Evolutionary conservation across 2,329 filamentous ascomycete genomes (phyloP), one percentile per base, ranked within the genome.

Genomic region (Exophiala sp.): DNA sequence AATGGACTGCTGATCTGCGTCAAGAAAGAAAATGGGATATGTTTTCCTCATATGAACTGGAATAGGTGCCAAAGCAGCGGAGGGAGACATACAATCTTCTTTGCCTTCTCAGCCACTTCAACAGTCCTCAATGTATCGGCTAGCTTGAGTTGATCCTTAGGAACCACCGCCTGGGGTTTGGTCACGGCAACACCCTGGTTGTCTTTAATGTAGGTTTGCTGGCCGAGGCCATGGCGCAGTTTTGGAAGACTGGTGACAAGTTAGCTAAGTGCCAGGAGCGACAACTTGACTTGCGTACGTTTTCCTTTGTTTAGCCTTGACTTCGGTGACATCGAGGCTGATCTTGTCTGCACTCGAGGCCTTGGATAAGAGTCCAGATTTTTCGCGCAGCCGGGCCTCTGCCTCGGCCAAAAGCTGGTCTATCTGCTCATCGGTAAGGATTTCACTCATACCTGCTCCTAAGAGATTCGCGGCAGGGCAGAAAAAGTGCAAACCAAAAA

Each of bases 1-100:
- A 76, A 91, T 86, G 86, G 79, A 77, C 77, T 77, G 76, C 70
- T 66, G 66, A 74, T 81, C 82, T 79, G 81, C 85, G 77, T 89
- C 85, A 85, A 85, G 79, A 64, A 70, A 66, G 68, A 68, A 70
- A 69, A 79, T 83, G 79, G 82, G 79, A 81, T 75, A 77, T 69
- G 74, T 76, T 85, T 86, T 90, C 86, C 81, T 91, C 86, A 88
- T 80, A 53, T 52, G 46, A 54, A 24, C 41, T 1, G 21, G 29
- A 35, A 10, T 6, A 13, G 32, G 10, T 4, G 32, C 16, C 2
- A 46, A 8, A 37, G 18, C 6, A 37, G 14, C 6, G 9, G 18
- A 19, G 7, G 27, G 41, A 41, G 24, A 57, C 73, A 62, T 74
- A 82, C 80, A 72, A 80, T 74, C 56, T 68, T 67, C 43, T 67